Evolutionary conservation across 352 stramenopile genomes (phyloP), one percentile per base, ranked within the genome.

Genomic region (Phytophthora palmivora): DNA sequence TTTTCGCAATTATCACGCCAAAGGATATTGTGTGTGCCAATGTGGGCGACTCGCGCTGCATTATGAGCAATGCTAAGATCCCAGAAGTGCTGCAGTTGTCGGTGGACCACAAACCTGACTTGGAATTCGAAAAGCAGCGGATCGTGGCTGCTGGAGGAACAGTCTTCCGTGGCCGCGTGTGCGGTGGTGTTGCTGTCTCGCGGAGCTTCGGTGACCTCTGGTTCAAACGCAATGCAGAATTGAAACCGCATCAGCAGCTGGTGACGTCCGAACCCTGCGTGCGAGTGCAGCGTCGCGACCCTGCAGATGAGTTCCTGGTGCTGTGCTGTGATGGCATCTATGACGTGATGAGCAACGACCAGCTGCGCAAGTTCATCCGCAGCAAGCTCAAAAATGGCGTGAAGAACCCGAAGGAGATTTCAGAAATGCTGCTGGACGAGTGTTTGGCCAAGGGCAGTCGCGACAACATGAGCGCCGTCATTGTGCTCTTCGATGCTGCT

Each of bases 291-390:
- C 72, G 66, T 18, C 87, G 85, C 18, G 74, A 89, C 50, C 18
- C 76, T 5, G 74, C 95, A 4, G 94, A 98, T 65, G 88, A 98
- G 70, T 97, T 98, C 59, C 74, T 98, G 14, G 74, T 97, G 48
- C 78, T 98, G 14, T 91, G 84, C 44, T 98, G 92, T 58, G 94
- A 98, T 59, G 94, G 94, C 52, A 94, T 98, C 52, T 98, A 92
- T 74, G 94, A 98, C 59, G 94, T 98, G 28, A 98, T 98, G 88
- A 94, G 78, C 63, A 97, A 98, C 68, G 88, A 98, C 68, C 89
- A 98, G 73, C 74, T 95, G 49, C 85, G 93, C 42, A 92, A 96
- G 65, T 98, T 97, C 53, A 88, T 97, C 19, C 82, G 84, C 6
- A 67, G 64, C 62, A 92, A 93, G 64, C 70, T 94, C 46, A 89